phyloP scores from a whole-genome alignment of 352 stramenopile species.

The Phytophthora syringae region DNA sequence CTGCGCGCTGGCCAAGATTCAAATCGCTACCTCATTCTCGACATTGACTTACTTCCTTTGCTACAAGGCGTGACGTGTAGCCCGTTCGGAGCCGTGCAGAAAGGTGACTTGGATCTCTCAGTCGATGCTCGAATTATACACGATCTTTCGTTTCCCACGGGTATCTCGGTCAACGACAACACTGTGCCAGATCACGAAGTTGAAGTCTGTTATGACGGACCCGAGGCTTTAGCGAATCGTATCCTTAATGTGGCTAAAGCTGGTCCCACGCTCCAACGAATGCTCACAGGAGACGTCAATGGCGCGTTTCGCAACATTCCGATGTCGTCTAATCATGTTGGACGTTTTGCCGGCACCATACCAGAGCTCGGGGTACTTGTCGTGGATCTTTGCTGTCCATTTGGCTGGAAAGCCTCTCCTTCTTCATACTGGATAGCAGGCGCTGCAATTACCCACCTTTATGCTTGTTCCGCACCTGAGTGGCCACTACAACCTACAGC shows the following conservation, averaged over 20 bases:
- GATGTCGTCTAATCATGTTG: neutral
- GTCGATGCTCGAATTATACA: slow-evolving; percentile 20
- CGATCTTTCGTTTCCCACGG: slow-evolving; percentile 10
- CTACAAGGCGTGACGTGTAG: slow-evolving; percentile 17
- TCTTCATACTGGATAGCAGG: slow-evolving; percentile 7
- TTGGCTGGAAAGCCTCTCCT: slow-evolving; percentile 12
- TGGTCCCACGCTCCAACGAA: neutral
- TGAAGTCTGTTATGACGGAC: neutral
- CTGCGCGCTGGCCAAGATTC: slow-evolving; percentile 13
- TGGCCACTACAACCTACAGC: neutral
- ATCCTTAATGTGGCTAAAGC: slow-evolving; percentile 5
- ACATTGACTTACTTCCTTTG: neutral
- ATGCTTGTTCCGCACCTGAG: neutral
- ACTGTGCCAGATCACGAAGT: neutral
- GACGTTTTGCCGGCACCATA: slow-evolving; percentile 9
- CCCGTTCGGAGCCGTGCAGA: slow-evolving; percentile 22
- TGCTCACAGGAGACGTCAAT: slow-evolving; percentile 15
- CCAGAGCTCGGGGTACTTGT: slow-evolving; percentile 6
- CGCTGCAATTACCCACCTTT: neutral
- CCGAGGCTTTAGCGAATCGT: neutral
- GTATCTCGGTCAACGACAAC: slow-evolving; percentile 19
- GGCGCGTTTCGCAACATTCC: slow-evolving; percentile 9
- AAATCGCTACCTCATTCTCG: slow-evolving; percentile 20
- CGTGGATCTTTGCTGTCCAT: slow-evolving; percentile 12
- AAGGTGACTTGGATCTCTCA: slow-evolving; percentile 3